Conservation (phyloP, 2,329 filamentous ascomycete species). For the Fusarium sp. region DNA sequence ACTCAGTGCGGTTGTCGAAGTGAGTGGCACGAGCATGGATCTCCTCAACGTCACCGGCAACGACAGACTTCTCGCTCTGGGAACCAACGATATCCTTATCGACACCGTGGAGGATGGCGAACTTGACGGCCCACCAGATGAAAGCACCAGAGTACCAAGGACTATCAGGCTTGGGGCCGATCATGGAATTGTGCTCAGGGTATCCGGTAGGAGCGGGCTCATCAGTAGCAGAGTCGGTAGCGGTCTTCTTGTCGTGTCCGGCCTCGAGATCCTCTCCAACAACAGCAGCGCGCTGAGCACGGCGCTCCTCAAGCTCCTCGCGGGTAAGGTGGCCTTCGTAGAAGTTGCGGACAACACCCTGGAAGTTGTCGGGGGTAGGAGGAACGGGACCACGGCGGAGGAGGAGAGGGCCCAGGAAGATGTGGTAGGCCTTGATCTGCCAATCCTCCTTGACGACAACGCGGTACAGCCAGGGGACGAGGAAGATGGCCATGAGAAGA, state of each 20-base stretch:
- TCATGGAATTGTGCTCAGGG: constrained; percentile 48
- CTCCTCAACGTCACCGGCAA: constrained; percentile 66
- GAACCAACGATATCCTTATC: constrained; percentile 58
- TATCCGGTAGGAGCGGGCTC: constrained; percentile 63
- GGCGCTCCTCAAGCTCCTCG: constrained; percentile 63
- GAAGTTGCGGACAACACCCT: constrained; percentile 64
- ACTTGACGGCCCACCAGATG: constrained; percentile 61
- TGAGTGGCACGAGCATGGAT: constrained; percentile 69
- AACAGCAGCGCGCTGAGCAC: constrained; percentile 46
- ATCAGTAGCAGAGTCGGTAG: constrained; percentile 64
- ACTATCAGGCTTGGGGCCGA: constrained; percentile 59
- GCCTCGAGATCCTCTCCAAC: constrained; percentile 44
- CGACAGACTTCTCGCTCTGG: constrained; percentile 55
- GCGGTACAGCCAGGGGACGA: constrained; percentile 71
- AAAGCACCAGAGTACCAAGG: constrained; percentile 59
- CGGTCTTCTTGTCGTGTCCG: constrained; percentile 47
- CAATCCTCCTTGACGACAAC: constrained; percentile 72
- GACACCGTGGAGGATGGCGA: constrained; percentile 61
- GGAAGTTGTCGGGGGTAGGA: constrained; percentile 58
- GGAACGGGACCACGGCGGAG: constrained; percentile 57
- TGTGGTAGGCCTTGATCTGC: constrained; percentile 68
- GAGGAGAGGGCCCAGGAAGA: constrained; percentile 66
- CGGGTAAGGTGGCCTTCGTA: constrained; percentile 69
- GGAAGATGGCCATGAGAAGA: constrained; percentile 64
- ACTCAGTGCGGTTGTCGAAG: constrained; percentile 73